Conservation (phyloP, 1,139 yeast genomes). For the Saccharomyces hybrid region DNA sequence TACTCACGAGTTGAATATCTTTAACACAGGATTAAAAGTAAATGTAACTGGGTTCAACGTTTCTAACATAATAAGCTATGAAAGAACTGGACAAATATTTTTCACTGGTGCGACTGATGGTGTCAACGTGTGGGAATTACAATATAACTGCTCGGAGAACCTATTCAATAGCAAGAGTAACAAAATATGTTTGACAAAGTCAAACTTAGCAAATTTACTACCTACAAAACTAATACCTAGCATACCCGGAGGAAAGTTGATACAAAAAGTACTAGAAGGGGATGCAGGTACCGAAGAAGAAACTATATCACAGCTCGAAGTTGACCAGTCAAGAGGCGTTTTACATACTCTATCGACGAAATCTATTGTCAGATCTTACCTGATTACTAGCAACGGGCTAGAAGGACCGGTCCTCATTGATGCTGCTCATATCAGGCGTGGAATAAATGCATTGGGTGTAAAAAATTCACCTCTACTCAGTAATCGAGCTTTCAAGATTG, state of each 20-base stretch:
- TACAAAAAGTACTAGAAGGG: conserved; percentile 33
- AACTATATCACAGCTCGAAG: conserved; percentile 50
- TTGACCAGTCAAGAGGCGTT: conserved; percentile 71
- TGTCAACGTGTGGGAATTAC: conserved; percentile 76
- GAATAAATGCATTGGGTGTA: conserved; percentile 49
- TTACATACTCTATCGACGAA: conserved; percentile 77
- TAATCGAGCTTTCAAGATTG: conserved; percentile 40
- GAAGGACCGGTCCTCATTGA: conserved; percentile 33
- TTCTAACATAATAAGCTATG: conserved; percentile 51
- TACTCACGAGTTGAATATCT: conserved; percentile 55
- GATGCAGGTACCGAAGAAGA: conserved; percentile 40
- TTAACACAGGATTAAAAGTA: conserved; percentile 76
- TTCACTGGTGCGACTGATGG: conserved; percentile 77
- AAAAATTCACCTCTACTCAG: conserved; percentile 35
- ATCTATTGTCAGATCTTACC: conserved; percentile 76
- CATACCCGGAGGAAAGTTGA: conserved; percentile 40
- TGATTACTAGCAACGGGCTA: conserved; percentile 37
- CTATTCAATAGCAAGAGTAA: conserved; percentile 83
- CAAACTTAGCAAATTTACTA: conserved; percentile 52
- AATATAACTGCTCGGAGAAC: conserved; percentile 73
- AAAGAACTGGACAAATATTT: conserved; percentile 67
- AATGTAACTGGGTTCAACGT: conserved; percentile 74
- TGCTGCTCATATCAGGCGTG: conserved; percentile 39
- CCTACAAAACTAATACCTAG: conserved; percentile 36
- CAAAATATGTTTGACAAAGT: conserved; percentile 70